Percentiles rank a stretch among this genome's conserved stretches.
phyloP scores from a whole-genome alignment of 208 protist species.

The Trypanosomatidae sp. region DNA sequence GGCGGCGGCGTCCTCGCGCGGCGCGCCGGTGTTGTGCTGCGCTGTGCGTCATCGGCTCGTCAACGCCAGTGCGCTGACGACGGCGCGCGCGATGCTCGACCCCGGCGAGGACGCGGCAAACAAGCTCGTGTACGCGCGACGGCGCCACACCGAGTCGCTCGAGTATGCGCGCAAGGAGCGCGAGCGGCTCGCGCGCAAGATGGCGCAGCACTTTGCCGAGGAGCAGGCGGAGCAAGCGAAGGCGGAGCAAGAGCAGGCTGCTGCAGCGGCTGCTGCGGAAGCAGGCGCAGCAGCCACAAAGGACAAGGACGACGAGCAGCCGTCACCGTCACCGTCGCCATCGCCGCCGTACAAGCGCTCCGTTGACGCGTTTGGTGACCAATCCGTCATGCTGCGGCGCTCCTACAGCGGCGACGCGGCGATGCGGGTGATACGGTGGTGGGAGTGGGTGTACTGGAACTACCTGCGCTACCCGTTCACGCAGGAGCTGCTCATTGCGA shows the following conservation, averaged over 20 bases:
- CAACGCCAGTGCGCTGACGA: constrained; percentile 59
- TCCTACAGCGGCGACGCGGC: constrained; percentile 75
- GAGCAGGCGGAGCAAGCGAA: constrained; percentile 23
- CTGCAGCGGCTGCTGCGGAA: constrained; percentile 31
- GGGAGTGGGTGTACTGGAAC: constrained; percentile 80
- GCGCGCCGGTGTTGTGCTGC: not conserved
- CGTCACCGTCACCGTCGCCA: no score
- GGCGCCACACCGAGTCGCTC: constrained; percentile 64
- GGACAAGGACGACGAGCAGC: constrained; percentile 27
- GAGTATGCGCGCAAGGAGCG: constrained; percentile 72
- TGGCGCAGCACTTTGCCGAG: constrained; percentile 56
- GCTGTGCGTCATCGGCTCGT: constrained; percentile 27
- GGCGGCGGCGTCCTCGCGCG: not conserved
- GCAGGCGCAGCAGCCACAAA: constrained; percentile 31
- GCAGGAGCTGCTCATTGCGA: constrained; percentile 78
- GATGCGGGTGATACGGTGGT: constrained; percentile 80
- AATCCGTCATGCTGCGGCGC: constrained; percentile 68
- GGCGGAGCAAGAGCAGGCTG: constrained; percentile 24
- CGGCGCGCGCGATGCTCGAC: constrained; percentile 47
- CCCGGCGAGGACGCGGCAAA: constrained; percentile 48
- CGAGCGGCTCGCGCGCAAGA: constrained; percentile 45
- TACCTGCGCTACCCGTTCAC: constrained; percentile 84
- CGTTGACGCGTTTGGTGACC: constrained; percentile 76
- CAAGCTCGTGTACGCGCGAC: constrained; percentile 57
- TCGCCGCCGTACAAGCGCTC: constrained; percentile 55